These are phyloP conservation scores for Rhizopus microsporus DNA, from an alignment of 371 early-diverging fungal species.

Conservation along the genomic window DNA sequence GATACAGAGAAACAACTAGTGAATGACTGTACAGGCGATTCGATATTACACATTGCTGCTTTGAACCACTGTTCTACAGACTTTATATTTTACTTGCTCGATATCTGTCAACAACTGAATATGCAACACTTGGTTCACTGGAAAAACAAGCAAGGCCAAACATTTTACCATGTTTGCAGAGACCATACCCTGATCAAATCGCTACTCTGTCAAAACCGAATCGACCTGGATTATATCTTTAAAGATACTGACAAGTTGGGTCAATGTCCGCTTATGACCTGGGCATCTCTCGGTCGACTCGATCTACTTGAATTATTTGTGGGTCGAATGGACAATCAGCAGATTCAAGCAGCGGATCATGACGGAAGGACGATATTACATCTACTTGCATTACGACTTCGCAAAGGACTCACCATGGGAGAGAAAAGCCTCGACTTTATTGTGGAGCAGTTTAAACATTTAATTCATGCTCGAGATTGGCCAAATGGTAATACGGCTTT, in stretches of 20 bases:
- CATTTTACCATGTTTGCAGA: slow-evolving; percentile 41
- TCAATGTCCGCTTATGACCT: slow-evolving; percentile 41
- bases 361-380: slow-evolving; percentile 21
- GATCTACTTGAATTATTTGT: slow-evolving; percentile 19
- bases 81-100: slow-evolving; percentile 1
- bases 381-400: slow-evolving; percentile 7
- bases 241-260: slow-evolving; percentile 21
- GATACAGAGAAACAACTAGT: neutral
- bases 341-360: slow-evolving; percentile 3
- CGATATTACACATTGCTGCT: slow-evolving; percentile 26
- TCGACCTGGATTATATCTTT: slow-evolving; percentile 4
- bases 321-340: neutral
- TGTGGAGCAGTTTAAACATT: slow-evolving; percentile 4
- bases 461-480: slow-evolving; percentile 22
- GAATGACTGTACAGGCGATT: slow-evolving; percentile 11
- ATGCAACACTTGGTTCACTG: slow-evolving; percentile 4
- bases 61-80: neutral
- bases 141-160: slow-evolving; percentile 38
- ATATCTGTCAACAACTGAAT: neutral
- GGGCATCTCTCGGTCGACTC: slow-evolving; percentile 39
- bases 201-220: neutral
- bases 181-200: slow-evolving; percentile 19
- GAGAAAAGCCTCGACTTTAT: slow-evolving; percentile 7
- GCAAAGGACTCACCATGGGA: slow-evolving; percentile 1
- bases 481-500: slow-evolving; percentile 39